phyloP scores from a whole-genome alignment of 768 basidiomycete genomes.

The Filobasidium floriforme region DNA sequence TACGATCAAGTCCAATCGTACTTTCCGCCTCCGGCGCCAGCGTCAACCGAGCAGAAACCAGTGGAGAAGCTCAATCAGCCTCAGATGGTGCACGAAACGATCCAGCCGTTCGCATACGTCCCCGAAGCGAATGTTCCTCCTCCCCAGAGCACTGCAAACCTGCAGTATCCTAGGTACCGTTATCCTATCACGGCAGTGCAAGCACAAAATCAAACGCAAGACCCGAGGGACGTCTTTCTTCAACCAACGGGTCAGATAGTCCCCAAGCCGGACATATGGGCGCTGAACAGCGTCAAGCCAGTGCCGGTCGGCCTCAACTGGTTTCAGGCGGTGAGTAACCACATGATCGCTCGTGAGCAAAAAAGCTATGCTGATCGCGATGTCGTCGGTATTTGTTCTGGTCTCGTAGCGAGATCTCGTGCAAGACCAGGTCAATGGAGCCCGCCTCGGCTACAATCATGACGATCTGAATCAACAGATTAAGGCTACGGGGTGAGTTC shows the following conservation, averaged over 20 bases:
- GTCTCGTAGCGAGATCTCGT: not conserved
- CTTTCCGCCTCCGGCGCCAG: no score
- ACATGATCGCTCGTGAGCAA: not conserved
- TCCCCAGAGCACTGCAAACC: no score
- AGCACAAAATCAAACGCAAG: not conserved
- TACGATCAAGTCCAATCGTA: no score
- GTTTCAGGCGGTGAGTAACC: not conserved
- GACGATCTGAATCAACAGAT: not conserved
- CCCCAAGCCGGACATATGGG: not conserved
- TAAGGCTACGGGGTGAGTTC: constrained; percentile 3
- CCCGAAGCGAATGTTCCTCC: no score
- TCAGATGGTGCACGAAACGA: no score
- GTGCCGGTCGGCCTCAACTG: not conserved
- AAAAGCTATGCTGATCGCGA: not conserved
- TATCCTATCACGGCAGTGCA: not conserved
- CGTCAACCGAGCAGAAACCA: no score
- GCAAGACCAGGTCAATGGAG: not conserved
- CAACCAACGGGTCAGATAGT: not conserved
- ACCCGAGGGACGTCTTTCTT: no score
- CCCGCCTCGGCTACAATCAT: not conserved
- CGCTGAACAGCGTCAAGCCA: not conserved
- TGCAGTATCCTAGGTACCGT: no score
- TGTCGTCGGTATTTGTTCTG: not conserved
- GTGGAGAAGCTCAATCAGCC: no score
- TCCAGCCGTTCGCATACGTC: no score